These are phyloP conservation scores for Ambrosia hybrid DNA, from an alignment of 140 eudicot genomes.

Conservation along the genomic window DNA sequence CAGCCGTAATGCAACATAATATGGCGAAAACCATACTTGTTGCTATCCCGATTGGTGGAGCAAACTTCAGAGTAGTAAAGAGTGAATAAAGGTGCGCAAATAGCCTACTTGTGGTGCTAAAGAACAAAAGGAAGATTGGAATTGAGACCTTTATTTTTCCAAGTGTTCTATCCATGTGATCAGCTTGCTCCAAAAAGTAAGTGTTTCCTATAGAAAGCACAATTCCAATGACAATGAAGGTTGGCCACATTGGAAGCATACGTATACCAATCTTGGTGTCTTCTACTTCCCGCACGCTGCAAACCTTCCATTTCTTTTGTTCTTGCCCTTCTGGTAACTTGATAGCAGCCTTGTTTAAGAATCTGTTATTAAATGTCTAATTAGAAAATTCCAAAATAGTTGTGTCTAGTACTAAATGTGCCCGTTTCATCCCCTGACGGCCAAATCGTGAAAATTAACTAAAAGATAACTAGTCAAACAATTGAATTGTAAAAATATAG, in stretches of 20 bases:
- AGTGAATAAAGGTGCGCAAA: constrained; percentile 22
- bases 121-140: constrained; percentile 39
- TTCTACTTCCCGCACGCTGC: constrained; percentile 66
- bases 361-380: constrained; percentile 29
- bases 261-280: constrained; percentile 56
- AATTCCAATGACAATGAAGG: constrained; percentile 58
- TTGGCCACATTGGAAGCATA: constrained; percentile 61
- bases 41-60: constrained; percentile 47
- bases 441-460: too few species aligned
- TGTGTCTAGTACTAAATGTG: too few species aligned
- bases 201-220: constrained; percentile 57
- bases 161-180: constrained; percentile 52
- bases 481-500: too few species aligned
- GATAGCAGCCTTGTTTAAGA: constrained; percentile 67
- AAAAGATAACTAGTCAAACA: too few species aligned
- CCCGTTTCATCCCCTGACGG: too few species aligned
- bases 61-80: constrained; percentile 8
- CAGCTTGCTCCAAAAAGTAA: constrained; percentile 69
- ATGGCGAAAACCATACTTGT: constrained; percentile 45
- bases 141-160: constrained; percentile 46
- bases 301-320: constrained; percentile 51
- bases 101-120: constrained; percentile 13
- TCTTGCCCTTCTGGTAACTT: constrained; percentile 34
- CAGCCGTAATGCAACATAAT: constrained; percentile 61
- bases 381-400: too few species aligned